Evolutionary conservation across 768 basidiomycete species (phyloP).

Genomic region (Pisolithus albus): DNA sequence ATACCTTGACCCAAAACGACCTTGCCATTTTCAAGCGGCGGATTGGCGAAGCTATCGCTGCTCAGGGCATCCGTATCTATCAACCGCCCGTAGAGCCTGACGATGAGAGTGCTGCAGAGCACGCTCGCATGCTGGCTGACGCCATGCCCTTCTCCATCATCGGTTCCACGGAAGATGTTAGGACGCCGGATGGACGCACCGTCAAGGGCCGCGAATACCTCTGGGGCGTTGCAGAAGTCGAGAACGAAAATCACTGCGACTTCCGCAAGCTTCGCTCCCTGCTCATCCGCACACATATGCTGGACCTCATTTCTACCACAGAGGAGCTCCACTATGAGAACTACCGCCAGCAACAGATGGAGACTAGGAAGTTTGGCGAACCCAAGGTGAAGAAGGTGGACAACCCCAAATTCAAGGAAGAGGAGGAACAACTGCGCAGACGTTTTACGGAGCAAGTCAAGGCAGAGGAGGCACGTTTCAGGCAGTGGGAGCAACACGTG

Average conservation of each 20-base stretch:
- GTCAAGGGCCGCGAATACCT: constrained; percentile 98
- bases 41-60: constrained; percentile 83
- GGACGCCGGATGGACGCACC: constrained; percentile 79
- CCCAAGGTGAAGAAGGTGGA: constrained; percentile 97
- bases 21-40: constrained; percentile 88
- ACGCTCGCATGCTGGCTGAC: constrained; percentile 77
- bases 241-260: constrained; percentile 99
- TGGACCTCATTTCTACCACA: constrained; percentile 92
- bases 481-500: constrained; percentile 99
- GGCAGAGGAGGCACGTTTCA: constrained; percentile 93
- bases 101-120: constrained; percentile 79
- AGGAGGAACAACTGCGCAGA: constrained; percentile 94
- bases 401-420: constrained; percentile 99
- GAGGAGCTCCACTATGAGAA: constrained; percentile 97
- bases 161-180: constrained; percentile 92
- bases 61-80: constrained; percentile 94
- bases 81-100: constrained; percentile 88
- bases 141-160: constrained; percentile 99
- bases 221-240: constrained; percentile 99
- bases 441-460: constrained; percentile 99
- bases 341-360: constrained; percentile 98
- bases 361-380: constrained; percentile 98
- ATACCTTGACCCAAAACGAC: constrained; percentile 93
- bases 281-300: constrained; percentile 96
- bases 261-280: constrained; percentile 96